Evolutionary conservation across 805 yeast genomes (phyloP), one percentile per base, ranked within the genome.

Genomic region (Saturnispora dispora): DNA sequence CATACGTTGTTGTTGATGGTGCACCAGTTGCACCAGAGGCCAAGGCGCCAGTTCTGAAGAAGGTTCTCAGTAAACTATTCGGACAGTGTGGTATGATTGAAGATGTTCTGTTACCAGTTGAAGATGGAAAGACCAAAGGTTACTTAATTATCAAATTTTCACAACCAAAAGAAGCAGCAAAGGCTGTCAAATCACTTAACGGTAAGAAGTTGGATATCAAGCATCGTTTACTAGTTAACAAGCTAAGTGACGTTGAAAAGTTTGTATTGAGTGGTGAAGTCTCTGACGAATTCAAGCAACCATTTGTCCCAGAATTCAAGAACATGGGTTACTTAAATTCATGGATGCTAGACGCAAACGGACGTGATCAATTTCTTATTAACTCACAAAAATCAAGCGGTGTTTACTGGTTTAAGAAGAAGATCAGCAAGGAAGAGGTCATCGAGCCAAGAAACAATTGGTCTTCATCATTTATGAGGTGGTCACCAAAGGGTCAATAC

Each of bases 21-120:
- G 90, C 96, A 10, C 99, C 99, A 58, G 75, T 88, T 55, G 96
- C 96, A 25, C 96, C 97, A 53, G 95, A 84, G 65, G 67, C 88
- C 49, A 93, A 93, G 71, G 86, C 82, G 48, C 86, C 88, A 51
- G 81, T 86, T 53, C 77, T 93, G 64, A 78, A 82, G 59, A 90
- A 88, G 68, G 97, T 95, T 44, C 77, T 93, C 63, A 79, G 77
- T 59, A 91, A 90, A 72, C 76, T 88, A 50, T 83, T 93, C 63
- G 71, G 80, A 46, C 77, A 79, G 57, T 89, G 81, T 45, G 98
- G 96, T 48, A 82, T 81, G 57, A 82, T 93, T 42, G 81, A 78
- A 46, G 91, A 88, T 50, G 77, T 93, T 64, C 75, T 79, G 64
- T 82, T 93, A 81, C 98, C 99, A 27, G 62, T 86, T 45, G 84